A percentile compares a stretch with the other conserved stretches of the same genome.
phyloP scores from a whole-genome alignment of 352 stramenopile genomes.

The Globisporangium camurandrum region DNA sequence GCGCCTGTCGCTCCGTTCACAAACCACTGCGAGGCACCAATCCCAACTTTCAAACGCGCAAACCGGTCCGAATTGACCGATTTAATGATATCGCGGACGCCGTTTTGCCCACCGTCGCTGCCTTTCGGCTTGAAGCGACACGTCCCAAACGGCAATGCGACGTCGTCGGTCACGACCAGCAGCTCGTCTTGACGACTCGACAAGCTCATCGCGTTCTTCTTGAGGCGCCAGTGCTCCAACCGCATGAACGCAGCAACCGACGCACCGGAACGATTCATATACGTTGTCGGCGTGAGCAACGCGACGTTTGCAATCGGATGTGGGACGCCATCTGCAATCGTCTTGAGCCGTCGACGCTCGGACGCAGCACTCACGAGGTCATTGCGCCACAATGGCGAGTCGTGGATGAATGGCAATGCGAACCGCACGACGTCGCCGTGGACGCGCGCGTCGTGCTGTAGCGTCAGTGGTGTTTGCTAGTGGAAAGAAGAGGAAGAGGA shows the following conservation, averaged over 20 bases:
- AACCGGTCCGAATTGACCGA: conserved; percentile 75
- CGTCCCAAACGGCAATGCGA: conserved; percentile 72
- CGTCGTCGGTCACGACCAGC: conserved; percentile 77
- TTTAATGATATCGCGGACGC: conserved; percentile 82
- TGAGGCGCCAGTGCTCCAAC: conserved; percentile 70
- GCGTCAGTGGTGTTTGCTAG: conserved; percentile 34
- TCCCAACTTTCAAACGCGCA: conserved; percentile 71
- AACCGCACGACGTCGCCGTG: conserved; percentile 66
- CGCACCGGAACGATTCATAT: conserved; percentile 82
- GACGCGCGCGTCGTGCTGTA: conserved; percentile 47
- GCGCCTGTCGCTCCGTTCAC: conserved; percentile 49
- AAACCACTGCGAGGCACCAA: conserved; percentile 79
- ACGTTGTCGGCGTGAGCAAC: conserved; percentile 66
- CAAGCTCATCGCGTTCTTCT: conserved; percentile 72
- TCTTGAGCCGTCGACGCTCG: conserved; percentile 67
- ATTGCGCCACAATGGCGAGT: conserved; percentile 33
- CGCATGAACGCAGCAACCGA: conserved; percentile 77
- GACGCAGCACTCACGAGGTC: conserved; percentile 78
- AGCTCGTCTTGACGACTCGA: conserved; percentile 83
- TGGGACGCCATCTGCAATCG: conserved; percentile 60
- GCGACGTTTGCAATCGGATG: conserved; percentile 71
- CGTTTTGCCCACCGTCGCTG: conserved; percentile 73
- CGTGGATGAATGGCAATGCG: conserved; percentile 53
- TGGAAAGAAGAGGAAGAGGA: neutral
- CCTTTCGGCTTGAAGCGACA: conserved; percentile 79